Evolutionary conservation across 371 early-diverging fungal genomes (phyloP).

Genomic region (Phascolomyces articulosus): DNA sequence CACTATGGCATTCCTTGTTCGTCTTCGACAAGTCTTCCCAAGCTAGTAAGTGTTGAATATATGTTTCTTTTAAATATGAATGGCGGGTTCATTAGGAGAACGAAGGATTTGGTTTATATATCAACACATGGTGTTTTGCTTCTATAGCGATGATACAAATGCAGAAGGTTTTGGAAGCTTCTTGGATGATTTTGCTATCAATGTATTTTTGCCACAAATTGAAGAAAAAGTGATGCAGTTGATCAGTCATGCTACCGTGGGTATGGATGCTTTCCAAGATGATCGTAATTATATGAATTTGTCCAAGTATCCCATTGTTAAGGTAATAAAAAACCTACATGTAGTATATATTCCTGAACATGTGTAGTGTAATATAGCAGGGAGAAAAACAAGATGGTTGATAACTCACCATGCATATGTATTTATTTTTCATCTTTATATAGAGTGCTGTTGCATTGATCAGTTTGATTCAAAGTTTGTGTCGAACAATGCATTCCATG

Average conservation of each 20-base stretch:
- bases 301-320: constrained; percentile 55
- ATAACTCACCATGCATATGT: no score
- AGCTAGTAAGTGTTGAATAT: constrained; percentile 44
- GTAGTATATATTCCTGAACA: no score
- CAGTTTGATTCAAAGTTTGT: constrained; percentile 69
- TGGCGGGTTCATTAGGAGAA: no score
- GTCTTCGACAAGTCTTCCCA: constrained; percentile 58
- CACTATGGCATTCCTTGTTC: constrained; percentile 64
- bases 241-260: constrained; percentile 68
- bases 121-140: not conserved
- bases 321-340: constrained; percentile 33
- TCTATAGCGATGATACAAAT: constrained; percentile 40
- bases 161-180: constrained; percentile 69
- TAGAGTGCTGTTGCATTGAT: constrained; percentile 70
- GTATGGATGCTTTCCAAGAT: constrained; percentile 58
- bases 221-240: constrained; percentile 73
- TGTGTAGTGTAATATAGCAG: no score
- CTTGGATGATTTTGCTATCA: constrained; percentile 79
- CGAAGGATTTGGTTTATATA: no score
- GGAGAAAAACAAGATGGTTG: no score
- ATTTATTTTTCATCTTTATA: no score
- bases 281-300: constrained; percentile 52
- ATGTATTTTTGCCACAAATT: constrained; percentile 76
- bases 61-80: not conserved
- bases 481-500: constrained; percentile 70